Percentiles rank a stretch among this genome's conserved stretches.
phyloP scores from a whole-genome alignment of 2,329 filamentous ascomycete genomes.

The Leptographium galeiforme region DNA sequence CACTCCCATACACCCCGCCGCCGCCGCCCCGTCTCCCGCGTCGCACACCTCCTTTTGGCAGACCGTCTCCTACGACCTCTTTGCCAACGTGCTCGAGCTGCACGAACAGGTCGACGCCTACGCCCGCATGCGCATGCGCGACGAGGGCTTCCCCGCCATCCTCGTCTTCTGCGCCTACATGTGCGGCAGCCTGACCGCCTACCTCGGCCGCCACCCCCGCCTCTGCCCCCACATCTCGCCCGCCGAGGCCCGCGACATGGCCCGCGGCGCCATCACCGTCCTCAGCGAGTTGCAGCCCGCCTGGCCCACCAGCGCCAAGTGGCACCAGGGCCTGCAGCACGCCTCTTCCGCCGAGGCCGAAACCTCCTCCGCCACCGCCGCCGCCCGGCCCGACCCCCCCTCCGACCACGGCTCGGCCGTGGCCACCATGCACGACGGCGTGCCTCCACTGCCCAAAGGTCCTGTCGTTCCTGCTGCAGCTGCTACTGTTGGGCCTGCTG shows the following conservation, averaged over 20 bases:
- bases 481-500: background rate
- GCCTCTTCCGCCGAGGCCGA: slow-evolving; percentile 8
- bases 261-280: slow-evolving; percentile 10
- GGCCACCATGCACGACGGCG: background rate
- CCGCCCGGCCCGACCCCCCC: too few species aligned
- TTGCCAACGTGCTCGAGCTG: slow-evolving; percentile 20
- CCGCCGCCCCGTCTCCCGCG: background rate
- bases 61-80: slow-evolving; percentile 15
- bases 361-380: background rate
- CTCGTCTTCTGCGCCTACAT: slow-evolving; percentile 27
- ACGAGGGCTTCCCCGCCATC: slow-evolving; percentile 18
- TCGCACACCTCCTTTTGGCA: background rate
- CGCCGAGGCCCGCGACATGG: slow-evolving; percentile 9
- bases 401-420: background rate
- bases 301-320: slow-evolving; percentile 13
- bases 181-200: slow-evolving; percentile 21
- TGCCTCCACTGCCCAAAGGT: background rate
- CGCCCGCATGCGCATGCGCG: slow-evolving; percentile 6
- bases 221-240: slow-evolving; percentile 8
- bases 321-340: slow-evolving; percentile 12
- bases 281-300: slow-evolving; percentile 11
- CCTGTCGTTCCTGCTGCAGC: background rate
- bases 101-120: slow-evolving; percentile 21
- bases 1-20: background rate
- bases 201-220: slow-evolving; percentile 7